These are phyloP conservation scores for Aspergillus haitiensis DNA, from an alignment of 495 filamentous ascomycete species.

Conservation along the genomic window DNA sequence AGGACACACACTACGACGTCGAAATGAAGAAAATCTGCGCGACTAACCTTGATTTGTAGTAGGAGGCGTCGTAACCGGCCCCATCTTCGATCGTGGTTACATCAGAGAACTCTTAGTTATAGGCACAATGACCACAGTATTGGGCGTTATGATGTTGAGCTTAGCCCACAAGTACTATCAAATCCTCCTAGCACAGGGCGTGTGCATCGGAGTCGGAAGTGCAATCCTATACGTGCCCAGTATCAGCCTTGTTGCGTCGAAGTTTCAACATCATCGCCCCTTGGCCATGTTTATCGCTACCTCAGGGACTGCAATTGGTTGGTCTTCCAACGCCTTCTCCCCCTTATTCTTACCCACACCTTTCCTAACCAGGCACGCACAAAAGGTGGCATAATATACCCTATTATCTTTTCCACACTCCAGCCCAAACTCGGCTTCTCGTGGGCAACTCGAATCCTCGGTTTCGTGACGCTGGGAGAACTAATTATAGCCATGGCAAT, in stretches of 20 bases:
- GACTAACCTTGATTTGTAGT: slow-evolving; percentile 1
- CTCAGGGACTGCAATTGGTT: slow-evolving; percentile 7
- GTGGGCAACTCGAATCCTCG: slow-evolving; percentile 54
- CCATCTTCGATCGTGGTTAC: slow-evolving; percentile 12
- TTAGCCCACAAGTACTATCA: slow-evolving; percentile 32
- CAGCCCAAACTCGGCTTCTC: slow-evolving; percentile 46
- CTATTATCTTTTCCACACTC: slow-evolving; percentile 52
- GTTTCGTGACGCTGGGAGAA: slow-evolving; percentile 46
- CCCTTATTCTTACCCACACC: not conserved
- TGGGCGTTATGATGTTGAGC: slow-evolving; percentile 33
- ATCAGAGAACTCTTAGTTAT: slow-evolving; percentile 3
- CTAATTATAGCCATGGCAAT: slow-evolving; percentile 1
- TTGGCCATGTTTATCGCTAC: slow-evolving; percentile 9
- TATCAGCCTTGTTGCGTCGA: slow-evolving; percentile 4
- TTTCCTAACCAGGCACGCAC: slow-evolving; percentile 4
- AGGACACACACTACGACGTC: not conserved
- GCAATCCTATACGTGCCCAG: slow-evolving; percentile 5
- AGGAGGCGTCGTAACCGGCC: slow-evolving; percentile 4
- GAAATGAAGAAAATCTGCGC: not conserved
- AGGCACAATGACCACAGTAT: slow-evolving; percentile 1
- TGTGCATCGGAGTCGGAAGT: slow-evolving; percentile 29
- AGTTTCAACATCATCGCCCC: not conserved
- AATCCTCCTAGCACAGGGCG: slow-evolving; percentile 32
- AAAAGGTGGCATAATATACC: slow-evolving; percentile 54
- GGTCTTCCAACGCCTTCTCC: slow-evolving; percentile 20